A percentile compares a stretch with the other conserved stretches of the same genome.
phyloP scores from a whole-genome alignment of 192 early-diverging fungal genomes.

The Coemansia sp. region DNA sequence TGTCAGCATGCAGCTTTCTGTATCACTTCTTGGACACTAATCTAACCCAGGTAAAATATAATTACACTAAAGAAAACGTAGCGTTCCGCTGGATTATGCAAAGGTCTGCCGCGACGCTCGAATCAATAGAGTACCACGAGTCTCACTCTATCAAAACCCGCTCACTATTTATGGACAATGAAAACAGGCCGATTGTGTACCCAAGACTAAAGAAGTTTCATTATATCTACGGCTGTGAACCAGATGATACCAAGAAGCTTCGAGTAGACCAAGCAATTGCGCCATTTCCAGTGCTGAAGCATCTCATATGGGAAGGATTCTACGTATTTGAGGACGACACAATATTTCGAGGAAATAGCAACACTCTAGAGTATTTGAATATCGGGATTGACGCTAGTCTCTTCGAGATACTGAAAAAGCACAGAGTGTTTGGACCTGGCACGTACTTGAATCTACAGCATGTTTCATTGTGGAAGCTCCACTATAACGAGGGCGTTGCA shows the following conservation, averaged over 20 bases:
- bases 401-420: background rate
- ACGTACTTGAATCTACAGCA: background rate
- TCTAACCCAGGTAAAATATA: background rate
- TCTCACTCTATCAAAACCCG: background rate
- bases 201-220: background rate
- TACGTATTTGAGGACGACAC: conserved; percentile 4
- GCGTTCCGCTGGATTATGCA: background rate
- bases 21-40: background rate
- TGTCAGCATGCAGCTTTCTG: background rate
- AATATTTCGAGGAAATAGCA: conserved; percentile 6
- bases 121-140: background rate
- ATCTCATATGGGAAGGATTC: background rate
- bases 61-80: background rate
- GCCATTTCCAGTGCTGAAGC: conserved; percentile 24
- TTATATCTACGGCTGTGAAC: no score
- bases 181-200: background rate
- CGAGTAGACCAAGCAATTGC: background rate
- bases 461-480: no score
- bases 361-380: conserved; percentile 19
- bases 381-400: conserved; percentile 15
- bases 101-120: background rate
- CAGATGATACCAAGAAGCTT: background rate
- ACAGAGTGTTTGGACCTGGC: conserved; percentile 2
- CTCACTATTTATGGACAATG: background rate
- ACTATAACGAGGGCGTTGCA: no score